phyloP scores from a whole-genome alignment of 805 yeast genomes.

The Lipomyces lipofer region DNA sequence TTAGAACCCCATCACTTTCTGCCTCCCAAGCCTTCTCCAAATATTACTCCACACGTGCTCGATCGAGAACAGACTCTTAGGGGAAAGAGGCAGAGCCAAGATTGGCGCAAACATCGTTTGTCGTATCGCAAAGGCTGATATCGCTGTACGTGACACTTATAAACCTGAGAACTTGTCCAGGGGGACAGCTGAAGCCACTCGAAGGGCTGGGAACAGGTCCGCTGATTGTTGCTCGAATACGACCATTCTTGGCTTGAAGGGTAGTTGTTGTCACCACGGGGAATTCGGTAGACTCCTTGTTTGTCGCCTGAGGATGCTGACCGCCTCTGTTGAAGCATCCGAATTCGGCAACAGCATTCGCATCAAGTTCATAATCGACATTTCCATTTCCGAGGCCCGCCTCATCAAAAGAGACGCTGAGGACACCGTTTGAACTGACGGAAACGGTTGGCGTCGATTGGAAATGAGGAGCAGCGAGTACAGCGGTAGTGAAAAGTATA shows the following conservation, averaged over 20 bases:
- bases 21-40: neutral
- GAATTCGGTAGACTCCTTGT: neutral
- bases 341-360: neutral
- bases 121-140: neutral
- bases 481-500: neutral
- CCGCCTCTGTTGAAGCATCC: neutral
- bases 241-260: neutral
- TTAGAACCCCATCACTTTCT: neutral
- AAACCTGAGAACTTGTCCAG: neutral
- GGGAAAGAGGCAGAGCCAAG: neutral
- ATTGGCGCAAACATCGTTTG: neutral
- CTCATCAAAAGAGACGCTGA: neutral
- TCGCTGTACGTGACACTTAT: neutral
- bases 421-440: neutral
- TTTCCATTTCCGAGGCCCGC: neutral
- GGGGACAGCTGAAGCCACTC: neutral
- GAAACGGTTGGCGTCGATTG: neutral
- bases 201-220: neutral
- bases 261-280: neutral
- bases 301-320: neutral
- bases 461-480: neutral
- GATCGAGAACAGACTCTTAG: neutral
- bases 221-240: neutral
- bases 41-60: neutral
- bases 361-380: neutral